Evolutionary conservation across 805 yeast genomes (phyloP).

Genomic region (Metschnikowia reukaufii): DNA sequence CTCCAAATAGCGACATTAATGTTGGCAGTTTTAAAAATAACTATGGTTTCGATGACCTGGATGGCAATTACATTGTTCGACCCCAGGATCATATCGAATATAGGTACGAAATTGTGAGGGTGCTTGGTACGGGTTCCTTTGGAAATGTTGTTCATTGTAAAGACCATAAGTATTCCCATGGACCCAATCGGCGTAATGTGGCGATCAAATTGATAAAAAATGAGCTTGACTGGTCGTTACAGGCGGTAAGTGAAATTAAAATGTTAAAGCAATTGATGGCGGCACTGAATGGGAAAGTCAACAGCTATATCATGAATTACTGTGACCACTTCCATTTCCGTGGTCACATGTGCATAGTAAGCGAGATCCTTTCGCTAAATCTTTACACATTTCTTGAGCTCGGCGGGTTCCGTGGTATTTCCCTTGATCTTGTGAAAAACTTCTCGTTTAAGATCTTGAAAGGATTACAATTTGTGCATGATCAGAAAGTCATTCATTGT

Average conservation of each 20-base stretch:
- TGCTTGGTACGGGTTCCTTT: slow-evolving; percentile 78
- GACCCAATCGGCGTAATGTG: slow-evolving; percentile 39
- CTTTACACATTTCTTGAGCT: slow-evolving; percentile 59
- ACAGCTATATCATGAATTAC: slow-evolving; percentile 49
- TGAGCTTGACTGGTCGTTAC: slow-evolving; percentile 70
- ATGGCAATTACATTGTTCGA: slow-evolving; percentile 58
- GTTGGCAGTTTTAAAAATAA: slow-evolving; percentile 44
- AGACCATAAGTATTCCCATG: slow-evolving; percentile 55
- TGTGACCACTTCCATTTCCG: slow-evolving; percentile 74
- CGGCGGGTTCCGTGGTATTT: slow-evolving; percentile 50
- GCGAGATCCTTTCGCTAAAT: slow-evolving; percentile 69
- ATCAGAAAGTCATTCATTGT: slow-evolving; percentile 66
- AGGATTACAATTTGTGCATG: slow-evolving; percentile 62
- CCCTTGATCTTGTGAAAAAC: slow-evolving; percentile 37
- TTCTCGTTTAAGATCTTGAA: slow-evolving; percentile 56
- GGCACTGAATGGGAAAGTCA: slow-evolving; percentile 15
- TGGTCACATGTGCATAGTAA: slow-evolving; percentile 77
- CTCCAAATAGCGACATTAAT: slow-evolving; percentile 26
- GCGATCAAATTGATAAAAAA: slow-evolving; percentile 79
- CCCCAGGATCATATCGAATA: slow-evolving; percentile 73
- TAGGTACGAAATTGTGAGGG: slow-evolving; percentile 59
- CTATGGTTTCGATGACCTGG: slow-evolving; percentile 71
- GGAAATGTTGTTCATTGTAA: slow-evolving; percentile 71
- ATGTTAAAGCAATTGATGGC: slow-evolving; percentile 50
- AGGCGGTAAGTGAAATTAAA: slow-evolving; percentile 75